These are phyloP conservation scores for Fistulina hepatica DNA, from an alignment of 1,284 basidiomycete species.

Conservation along the genomic window DNA sequence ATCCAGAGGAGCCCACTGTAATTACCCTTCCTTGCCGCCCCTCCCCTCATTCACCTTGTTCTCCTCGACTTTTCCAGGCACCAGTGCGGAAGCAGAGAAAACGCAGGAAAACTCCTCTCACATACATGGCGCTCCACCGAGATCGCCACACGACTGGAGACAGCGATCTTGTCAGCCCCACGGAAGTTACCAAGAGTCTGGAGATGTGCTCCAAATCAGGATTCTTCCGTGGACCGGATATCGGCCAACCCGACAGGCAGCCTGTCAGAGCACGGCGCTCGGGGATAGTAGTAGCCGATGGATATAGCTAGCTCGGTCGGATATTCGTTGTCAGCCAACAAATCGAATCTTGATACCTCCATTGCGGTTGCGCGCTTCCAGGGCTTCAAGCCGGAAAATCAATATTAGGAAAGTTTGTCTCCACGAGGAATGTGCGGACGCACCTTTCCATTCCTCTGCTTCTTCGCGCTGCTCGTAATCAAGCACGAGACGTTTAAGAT, in stretches of 20 bases:
- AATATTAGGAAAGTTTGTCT: slow-evolving; percentile 6
- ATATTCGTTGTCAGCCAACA: slow-evolving; percentile 47
- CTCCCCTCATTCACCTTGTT: too few species aligned
- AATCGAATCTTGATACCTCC: slow-evolving; percentile 64
- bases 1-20: too few species aligned
- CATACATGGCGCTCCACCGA: too few species aligned
- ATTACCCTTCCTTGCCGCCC: too few species aligned
- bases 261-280: slow-evolving; percentile 1
- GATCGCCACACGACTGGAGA: too few species aligned
- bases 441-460: slow-evolving; percentile 67
- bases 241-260: slow-evolving; percentile 1
- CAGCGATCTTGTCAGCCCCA: too few species aligned
- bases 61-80: too few species aligned
- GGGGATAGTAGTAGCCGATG: not conserved
- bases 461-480: slow-evolving; percentile 81
- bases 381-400: slow-evolving; percentile 29
- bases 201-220: too few species aligned
- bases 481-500: slow-evolving; percentile 85
- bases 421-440: slow-evolving; percentile 6
- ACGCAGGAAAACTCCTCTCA: too few species aligned
- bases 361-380: slow-evolving; percentile 54
- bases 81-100: too few species aligned
- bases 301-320: too few species aligned
- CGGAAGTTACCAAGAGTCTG: too few species aligned
- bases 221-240: slow-evolving; percentile 6